A percentile compares a stretch with the other conserved stretches of the same genome.
These are phyloP conservation scores for Metschnikowia cerradonensis DNA, from an alignment of 805 yeast species.

Conservation along the genomic window DNA sequence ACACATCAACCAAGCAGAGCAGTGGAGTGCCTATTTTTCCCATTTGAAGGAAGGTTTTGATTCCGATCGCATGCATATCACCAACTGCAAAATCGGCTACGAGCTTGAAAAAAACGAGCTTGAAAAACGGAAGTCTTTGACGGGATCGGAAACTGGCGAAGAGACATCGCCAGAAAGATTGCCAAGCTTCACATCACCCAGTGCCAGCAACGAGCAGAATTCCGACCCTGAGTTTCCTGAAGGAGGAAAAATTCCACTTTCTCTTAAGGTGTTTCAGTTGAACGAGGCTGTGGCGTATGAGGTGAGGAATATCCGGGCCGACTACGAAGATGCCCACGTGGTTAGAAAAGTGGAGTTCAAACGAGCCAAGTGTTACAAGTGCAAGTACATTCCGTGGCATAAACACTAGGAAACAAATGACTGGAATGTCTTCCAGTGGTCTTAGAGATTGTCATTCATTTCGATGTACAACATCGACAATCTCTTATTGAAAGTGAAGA, in stretches of 20 bases:
- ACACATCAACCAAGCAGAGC: background rate
- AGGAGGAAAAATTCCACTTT: slow-evolving; percentile 5
- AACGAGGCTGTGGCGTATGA: slow-evolving; percentile 16
- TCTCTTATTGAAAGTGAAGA: background rate
- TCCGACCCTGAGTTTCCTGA: background rate
- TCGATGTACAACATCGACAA: background rate
- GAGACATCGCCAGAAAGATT: background rate
- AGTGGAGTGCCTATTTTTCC: background rate
- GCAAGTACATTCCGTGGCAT: slow-evolving; percentile 17
- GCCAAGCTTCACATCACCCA: background rate
- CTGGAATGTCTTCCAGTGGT: background rate
- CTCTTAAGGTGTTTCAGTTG: slow-evolving; percentile 10
- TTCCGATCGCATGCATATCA: background rate
- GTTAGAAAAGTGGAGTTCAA: slow-evolving; percentile 11
- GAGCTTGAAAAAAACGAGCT: background rate
- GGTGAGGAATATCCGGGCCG: slow-evolving; percentile 11
- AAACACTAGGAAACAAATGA: slow-evolving; percentile 3
- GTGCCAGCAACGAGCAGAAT: background rate
- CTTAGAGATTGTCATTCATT: background rate
- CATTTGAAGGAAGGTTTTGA: slow-evolving; percentile 1
- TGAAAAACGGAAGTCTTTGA: background rate
- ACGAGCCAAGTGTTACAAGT: slow-evolving; percentile 11
- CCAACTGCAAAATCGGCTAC: slow-evolving; percentile 1
- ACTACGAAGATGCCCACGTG: slow-evolving; percentile 10
- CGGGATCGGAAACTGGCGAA: background rate